Percentiles rank a stretch among this genome's conserved stretches.
Conservation (phyloP, 2,329 filamentous ascomycete species). For the Fusarium transvaalense region DNA sequence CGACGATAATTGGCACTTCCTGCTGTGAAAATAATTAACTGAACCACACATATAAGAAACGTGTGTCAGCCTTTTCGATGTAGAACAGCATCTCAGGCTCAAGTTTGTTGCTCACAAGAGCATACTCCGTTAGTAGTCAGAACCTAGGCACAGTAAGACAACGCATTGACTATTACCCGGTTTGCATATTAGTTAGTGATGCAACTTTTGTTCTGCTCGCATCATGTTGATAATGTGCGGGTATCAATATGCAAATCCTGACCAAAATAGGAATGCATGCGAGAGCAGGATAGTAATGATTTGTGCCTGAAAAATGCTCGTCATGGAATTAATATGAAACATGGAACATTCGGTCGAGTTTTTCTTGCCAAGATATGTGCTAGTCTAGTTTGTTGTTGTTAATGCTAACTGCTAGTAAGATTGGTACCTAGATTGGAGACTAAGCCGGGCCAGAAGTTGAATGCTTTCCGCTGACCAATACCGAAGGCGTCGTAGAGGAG, state of each 20-base stretch:
- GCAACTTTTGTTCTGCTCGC: conserved; percentile 1
- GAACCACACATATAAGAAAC: not conserved
- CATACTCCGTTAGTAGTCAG: not conserved
- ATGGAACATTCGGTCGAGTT: conserved; percentile 27
- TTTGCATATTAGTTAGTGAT: conserved; percentile 5
- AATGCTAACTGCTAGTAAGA: conserved; percentile 8
- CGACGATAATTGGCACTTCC: not conserved
- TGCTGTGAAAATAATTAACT: not conserved
- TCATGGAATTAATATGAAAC: conserved; percentile 36
- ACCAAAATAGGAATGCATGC: conserved; percentile 3
- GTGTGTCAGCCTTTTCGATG: not conserved
- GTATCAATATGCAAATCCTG: not conserved
- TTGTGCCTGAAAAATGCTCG: conserved; percentile 3
- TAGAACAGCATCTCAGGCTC: not conserved
- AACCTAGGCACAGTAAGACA: not conserved
- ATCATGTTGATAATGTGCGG: not conserved
- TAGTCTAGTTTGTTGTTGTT: too few relatives aligned
- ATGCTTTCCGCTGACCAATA: conserved; percentile 11
- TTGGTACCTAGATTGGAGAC: conserved; percentile 16
- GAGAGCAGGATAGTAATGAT: not conserved
- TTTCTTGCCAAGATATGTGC: conserved; percentile 14
- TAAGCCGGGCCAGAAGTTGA: conserved; percentile 13
- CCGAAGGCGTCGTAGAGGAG: conserved; percentile 12
- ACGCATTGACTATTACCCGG: not conserved
- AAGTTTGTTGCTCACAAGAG: not conserved